phyloP scores from a whole-genome alignment of 169 alveolate species.

The Babesia bigemina region DNA sequence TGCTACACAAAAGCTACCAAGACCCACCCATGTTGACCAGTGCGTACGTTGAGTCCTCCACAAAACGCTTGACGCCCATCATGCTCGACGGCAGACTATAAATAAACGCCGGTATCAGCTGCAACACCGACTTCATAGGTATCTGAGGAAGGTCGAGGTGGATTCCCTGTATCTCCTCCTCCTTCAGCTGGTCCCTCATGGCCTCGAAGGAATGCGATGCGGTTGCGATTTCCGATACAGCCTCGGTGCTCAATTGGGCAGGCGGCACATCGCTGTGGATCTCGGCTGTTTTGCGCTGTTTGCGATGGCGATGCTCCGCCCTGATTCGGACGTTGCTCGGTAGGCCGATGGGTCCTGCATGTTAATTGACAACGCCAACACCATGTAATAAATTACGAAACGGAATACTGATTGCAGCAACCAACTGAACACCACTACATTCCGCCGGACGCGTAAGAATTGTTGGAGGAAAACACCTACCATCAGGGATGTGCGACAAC shows the following conservation, averaged over 20 bases:
- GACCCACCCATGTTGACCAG: slow-evolving; percentile 13
- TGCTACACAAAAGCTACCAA: not conserved
- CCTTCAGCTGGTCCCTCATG: slow-evolving; percentile 2
- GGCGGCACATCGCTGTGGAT: not conserved
- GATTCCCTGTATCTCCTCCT: slow-evolving; percentile 28
- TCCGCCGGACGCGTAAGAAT: too few relatives aligned
- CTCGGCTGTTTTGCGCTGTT: not conserved
- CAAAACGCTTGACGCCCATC: slow-evolving; percentile 29
- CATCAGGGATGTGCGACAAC: slow-evolving; percentile 26
- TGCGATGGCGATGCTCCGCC: slow-evolving; percentile 14
- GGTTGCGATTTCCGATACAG: not conserved
- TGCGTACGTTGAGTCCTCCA: slow-evolving; percentile 14
- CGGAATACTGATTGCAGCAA: too few relatives aligned
- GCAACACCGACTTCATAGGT: not conserved
- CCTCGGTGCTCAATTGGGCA: not conserved
- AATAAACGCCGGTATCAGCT: slow-evolving; percentile 10
- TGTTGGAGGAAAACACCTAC: not conserved
- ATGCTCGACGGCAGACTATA: slow-evolving; percentile 17
- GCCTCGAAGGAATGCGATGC: not conserved
- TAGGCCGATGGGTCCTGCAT: slow-evolving; percentile 67
- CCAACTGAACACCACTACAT: too few relatives aligned
- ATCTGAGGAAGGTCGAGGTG: not conserved
- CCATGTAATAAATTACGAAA: too few relatives aligned
- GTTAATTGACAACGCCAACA: not conserved
- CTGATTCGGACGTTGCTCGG: slow-evolving; percentile 40